Base-by-base conservation (phyloP, 2,329 filamentous ascomycete species). In the Lachnellula suecica region DNA sequence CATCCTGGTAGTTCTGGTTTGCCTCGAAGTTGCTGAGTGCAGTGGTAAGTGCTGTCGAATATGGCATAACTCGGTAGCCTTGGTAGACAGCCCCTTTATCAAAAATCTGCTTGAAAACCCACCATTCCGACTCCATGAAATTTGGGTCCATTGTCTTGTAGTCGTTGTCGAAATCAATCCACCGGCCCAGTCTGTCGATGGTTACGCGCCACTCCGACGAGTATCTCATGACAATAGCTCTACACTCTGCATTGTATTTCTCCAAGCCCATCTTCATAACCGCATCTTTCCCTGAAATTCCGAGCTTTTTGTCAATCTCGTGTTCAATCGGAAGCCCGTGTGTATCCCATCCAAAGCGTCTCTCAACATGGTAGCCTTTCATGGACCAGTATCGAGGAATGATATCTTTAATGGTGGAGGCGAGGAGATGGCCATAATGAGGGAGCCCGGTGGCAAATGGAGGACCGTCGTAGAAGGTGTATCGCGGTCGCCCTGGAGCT, bases 161-260 rank as follows among this genome's bases (percentile, higher is more conserved):
- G 70, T 97, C 91, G 64, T 96, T 94, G 72, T 97, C 93, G 63
- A 97, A 97, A 72, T 97, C 93, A 64, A 97, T 94, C 93, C 93
- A 97, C 52, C 93, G 87, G 51, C 93, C 93, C 37, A 97, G 74
- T 56, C 93, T 80, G 67, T 96, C 91, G 63, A 97, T 88, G 23
- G 91, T 96, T 58, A 84, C 75, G 64, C 91, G 83, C 93, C 93
- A 97, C 70, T 97, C 93, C 15, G 79, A 72, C 10, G 91, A 84
- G 69, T 88, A 97, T 65, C 89, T 83, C 90, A 97, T 96, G 62
- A 97, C 93, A 70, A 97, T 96, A 57, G 90, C 85, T 56, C 88
- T 83, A 71, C 93, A 97, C 74, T 96, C 89, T 57, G 83, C 86
- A 69, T 97, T 97, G 76, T 97, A 97, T 65, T 88, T 88, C 59